Evolutionary conservation across 441 rosid species (phyloP).

Genomic region (Brassica hybrid): DNA sequence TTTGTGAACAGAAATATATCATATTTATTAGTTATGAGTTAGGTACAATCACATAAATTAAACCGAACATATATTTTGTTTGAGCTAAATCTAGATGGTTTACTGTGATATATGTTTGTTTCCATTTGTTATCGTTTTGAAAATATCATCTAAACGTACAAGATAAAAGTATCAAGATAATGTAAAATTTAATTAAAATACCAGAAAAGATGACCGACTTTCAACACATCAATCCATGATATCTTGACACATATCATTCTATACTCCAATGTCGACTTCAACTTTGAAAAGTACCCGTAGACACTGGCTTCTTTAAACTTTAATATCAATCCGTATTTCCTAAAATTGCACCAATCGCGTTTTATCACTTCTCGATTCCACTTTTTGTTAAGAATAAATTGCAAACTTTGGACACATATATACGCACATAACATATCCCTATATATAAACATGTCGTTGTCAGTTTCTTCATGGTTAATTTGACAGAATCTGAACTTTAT

Average conservation of each 20-base stretch:
- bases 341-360: slow-evolving; percentile 8
- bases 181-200: background rate
- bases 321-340: slow-evolving; percentile 2
- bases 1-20: background rate
- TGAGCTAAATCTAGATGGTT: background rate
- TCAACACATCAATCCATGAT: slow-evolving; percentile 5
- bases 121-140: background rate
- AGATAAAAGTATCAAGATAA: background rate
- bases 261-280: slow-evolving; percentile 5
- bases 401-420: no score
- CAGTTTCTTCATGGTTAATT: no score
- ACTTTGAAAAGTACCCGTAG: slow-evolving; percentile 11
- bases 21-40: background rate
- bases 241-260: slow-evolving; percentile 15
- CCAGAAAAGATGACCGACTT: slow-evolving; percentile 11
- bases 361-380: no score
- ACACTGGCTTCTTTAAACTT: slow-evolving; percentile 2
- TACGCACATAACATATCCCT: no score
- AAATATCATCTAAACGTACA: background rate
- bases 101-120: background rate
- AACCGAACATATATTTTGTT: background rate
- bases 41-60: background rate
- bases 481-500: no score
- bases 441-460: no score
- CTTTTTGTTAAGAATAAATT: no score